These are phyloP conservation scores for Xylaria venustula DNA, from an alignment of 495 filamentous ascomycete genomes.

Conservation along the genomic window DNA sequence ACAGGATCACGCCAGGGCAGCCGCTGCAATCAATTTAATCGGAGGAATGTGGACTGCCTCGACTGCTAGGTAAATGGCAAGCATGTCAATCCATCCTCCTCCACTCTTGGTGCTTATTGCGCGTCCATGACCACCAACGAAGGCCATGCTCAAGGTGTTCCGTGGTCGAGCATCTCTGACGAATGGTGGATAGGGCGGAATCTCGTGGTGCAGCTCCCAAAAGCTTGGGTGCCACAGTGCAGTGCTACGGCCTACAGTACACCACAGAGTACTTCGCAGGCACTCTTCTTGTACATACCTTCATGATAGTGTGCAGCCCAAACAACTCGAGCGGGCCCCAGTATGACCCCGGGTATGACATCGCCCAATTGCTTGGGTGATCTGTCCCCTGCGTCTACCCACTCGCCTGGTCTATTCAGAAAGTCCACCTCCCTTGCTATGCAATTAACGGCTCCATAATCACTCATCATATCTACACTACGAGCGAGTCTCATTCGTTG, in stretches of 20 bases:
- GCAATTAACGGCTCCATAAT: conserved; percentile 4
- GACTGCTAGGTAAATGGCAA: background rate
- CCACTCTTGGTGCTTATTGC: background rate
- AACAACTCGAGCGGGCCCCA: background rate
- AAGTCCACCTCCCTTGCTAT: no score
- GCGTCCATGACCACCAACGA: background rate
- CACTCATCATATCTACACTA: background rate
- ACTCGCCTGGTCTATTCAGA: background rate
- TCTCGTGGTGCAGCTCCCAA: conserved; percentile 12
- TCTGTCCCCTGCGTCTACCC: background rate
- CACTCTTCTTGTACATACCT: background rate
- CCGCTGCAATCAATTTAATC: conserved; percentile 7
- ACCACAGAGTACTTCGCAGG: background rate
- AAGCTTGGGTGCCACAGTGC: conserved; percentile 7
- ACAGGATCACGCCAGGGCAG: background rate
- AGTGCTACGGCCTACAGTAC: background rate
- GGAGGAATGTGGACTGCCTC: background rate
- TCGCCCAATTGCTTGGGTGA: conserved; percentile 11
- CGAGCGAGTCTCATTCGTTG: background rate
- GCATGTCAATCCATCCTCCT: conserved; percentile 7
- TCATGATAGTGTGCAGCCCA: background rate
- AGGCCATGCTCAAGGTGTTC: background rate
- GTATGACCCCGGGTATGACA: conserved; percentile 9
- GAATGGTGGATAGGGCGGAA: conserved; percentile 12
- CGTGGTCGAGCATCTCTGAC: conserved; percentile 3